Percentiles rank a stretch among this genome's conserved stretches.
Evolutionary conservation across 2,329 filamentous ascomycete species (phyloP).

Genomic region (Clonostachys chloroleuca): DNA sequence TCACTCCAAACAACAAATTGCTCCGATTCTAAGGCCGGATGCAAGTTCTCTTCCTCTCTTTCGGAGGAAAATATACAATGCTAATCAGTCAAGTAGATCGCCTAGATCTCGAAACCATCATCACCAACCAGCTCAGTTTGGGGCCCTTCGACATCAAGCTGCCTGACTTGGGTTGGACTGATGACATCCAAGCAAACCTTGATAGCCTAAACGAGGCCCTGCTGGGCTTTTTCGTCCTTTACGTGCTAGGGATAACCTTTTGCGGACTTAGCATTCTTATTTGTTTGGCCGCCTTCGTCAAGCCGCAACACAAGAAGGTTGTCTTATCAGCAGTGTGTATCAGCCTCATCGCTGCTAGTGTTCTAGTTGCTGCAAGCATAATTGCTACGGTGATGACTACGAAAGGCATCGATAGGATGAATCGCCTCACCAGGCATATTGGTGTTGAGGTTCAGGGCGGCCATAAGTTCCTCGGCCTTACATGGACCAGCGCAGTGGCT

Average conservation of each 20-base stretch:
- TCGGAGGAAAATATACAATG: background rate
- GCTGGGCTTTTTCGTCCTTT: constrained; percentile 41
- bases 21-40: constrained; percentile 28
- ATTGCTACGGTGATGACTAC: constrained; percentile 33
- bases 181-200: constrained; percentile 37
- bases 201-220: constrained; percentile 42
- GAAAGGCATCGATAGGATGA: constrained; percentile 33
- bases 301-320: constrained; percentile 14
- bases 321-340: constrained; percentile 29
- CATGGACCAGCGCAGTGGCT: constrained; percentile 40
- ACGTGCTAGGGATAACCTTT: constrained; percentile 35
- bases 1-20: constrained; percentile 39
- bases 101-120: constrained; percentile 40
- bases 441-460: constrained; percentile 39
- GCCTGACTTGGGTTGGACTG: constrained; percentile 36
- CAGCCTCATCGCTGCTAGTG: constrained; percentile 24
- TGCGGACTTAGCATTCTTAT: constrained; percentile 36
- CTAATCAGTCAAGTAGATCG: constrained; percentile 14
- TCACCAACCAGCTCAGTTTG: constrained; percentile 38
- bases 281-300: constrained; percentile 26
- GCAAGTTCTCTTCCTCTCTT: constrained; percentile 21
- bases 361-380: constrained; percentile 34
- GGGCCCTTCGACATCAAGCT: constrained; percentile 39
- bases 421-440: constrained; percentile 33
- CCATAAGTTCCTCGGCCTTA: constrained; percentile 35